These are phyloP conservation scores for Laguncularia racemosa DNA, from an alignment of 345 rosid species.

Conservation along the genomic window DNA sequence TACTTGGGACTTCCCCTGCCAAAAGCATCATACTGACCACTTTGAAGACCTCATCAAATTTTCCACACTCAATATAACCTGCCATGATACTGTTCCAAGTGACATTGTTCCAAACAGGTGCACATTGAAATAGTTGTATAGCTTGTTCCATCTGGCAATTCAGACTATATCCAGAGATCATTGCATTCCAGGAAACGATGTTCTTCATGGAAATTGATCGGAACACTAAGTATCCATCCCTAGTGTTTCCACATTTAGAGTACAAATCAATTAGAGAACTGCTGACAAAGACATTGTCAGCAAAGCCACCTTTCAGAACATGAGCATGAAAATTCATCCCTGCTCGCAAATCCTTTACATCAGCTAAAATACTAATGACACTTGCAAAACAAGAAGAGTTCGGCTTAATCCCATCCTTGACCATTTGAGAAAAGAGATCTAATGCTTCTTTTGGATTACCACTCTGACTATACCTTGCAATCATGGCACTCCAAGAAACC, in stretches of 20 bases:
- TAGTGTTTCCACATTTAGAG: slow-evolving; percentile 36
- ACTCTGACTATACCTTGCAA: slow-evolving; percentile 48
- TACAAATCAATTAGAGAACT: slow-evolving; percentile 47
- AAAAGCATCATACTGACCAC: slow-evolving; percentile 38
- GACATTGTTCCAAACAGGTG: slow-evolving; percentile 27
- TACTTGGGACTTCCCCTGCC: slow-evolving; percentile 28
- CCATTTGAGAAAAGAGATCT: slow-evolving; percentile 34
- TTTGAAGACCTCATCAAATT: slow-evolving; percentile 34
- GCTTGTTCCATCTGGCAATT: slow-evolving; percentile 47
- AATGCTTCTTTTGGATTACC: slow-evolving; percentile 41
- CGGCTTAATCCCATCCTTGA: slow-evolving; percentile 24
- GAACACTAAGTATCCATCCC: slow-evolving; percentile 32
- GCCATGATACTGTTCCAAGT: slow-evolving; percentile 44
- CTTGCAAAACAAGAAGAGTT: slow-evolving; percentile 35
- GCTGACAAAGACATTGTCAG: slow-evolving; percentile 22
- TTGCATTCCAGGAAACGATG: slow-evolving; percentile 45
- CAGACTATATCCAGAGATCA: slow-evolving; percentile 43
- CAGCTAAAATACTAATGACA: slow-evolving; percentile 35
- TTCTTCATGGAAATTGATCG: slow-evolving; percentile 25
- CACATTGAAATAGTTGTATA: slow-evolving; percentile 26
- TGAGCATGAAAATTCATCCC: slow-evolving; percentile 45
- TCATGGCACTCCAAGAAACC: slow-evolving; percentile 56
- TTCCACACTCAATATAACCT: slow-evolving; percentile 35
- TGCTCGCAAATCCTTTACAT: slow-evolving; percentile 22
- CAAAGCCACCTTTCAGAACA: slow-evolving; percentile 29